phyloP scores from a whole-genome alignment of 495 filamentous ascomycete genomes.

The Aspergillus carlsbadensis region DNA sequence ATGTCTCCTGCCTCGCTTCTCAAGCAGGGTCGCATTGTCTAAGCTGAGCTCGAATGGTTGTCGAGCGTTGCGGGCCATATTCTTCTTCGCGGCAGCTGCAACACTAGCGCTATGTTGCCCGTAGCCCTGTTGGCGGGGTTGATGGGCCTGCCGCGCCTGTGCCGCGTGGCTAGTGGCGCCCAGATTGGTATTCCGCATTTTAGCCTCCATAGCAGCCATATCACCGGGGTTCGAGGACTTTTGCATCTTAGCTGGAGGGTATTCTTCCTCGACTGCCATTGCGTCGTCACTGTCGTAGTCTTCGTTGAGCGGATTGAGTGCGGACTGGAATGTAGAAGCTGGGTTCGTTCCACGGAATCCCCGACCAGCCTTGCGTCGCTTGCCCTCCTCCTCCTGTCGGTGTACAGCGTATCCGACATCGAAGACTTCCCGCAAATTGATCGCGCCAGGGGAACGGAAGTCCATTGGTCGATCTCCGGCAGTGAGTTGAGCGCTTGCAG shows the following conservation, averaged over 20 bases:
- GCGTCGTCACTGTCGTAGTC: conserved; percentile 62
- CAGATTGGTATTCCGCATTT: conserved; percentile 79
- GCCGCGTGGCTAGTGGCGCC: conserved; percentile 52
- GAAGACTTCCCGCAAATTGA: conserved; percentile 95
- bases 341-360: conserved; percentile 61
- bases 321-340: conserved; percentile 39
- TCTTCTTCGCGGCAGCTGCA: conserved; percentile 74
- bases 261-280: conserved; percentile 32
- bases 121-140: conserved; percentile 61
- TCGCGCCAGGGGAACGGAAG: conserved; percentile 92
- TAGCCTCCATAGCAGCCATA: conserved; percentile 78
- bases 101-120: conserved; percentile 78
- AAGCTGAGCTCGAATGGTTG: conserved; percentile 85
- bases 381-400: conserved; percentile 92
- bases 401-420: conserved; percentile 97
- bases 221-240: conserved; percentile 59
- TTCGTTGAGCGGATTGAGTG: conserved; percentile 70
- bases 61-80: conserved; percentile 63
- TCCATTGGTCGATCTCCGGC: conserved; percentile 68
- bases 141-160: conserved; percentile 57
- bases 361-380: conserved; percentile 78
- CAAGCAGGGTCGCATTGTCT: conserved; percentile 83
- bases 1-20: conserved; percentile 59
- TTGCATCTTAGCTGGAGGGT: conserved; percentile 65
- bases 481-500: conserved; percentile 46